Conservation (phyloP, 2,329 filamentous ascomycete species). For the Gliomastix tumulicola region DNA sequence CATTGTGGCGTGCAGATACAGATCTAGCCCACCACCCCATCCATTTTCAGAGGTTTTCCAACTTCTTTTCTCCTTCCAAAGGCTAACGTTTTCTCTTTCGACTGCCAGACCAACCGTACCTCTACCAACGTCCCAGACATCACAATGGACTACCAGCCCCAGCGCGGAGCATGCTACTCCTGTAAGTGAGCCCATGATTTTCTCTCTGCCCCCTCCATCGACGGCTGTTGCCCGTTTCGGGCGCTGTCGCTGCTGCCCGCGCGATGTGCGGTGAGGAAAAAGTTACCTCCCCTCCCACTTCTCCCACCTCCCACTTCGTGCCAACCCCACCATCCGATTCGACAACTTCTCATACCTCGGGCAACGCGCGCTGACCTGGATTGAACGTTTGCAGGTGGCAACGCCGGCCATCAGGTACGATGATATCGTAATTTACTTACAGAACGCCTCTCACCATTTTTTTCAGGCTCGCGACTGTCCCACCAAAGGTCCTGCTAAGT, state of each 20-base stretch:
- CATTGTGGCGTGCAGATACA: too few relatives aligned
- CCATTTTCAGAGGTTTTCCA: too few relatives aligned
- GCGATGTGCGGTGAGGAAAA: too few relatives aligned
- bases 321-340: not conserved
- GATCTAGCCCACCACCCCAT: too few relatives aligned
- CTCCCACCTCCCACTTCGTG: not conserved
- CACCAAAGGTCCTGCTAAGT: conserved; percentile 75
- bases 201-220: too few relatives aligned
- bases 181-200: conserved; percentile 28
- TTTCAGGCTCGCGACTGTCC: conserved; percentile 75
- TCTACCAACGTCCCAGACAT: too few relatives aligned
- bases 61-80: too few relatives aligned
- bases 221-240: too few relatives aligned
- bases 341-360: not conserved
- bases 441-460: conserved; percentile 2
- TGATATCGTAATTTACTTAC: not conserved
- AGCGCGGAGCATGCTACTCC: conserved; percentile 38
- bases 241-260: too few relatives aligned
- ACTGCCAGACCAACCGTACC: too few relatives aligned
- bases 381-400: conserved; percentile 13
- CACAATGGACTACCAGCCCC: conserved; percentile 3
- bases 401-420: conserved; percentile 62
- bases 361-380: not conserved
- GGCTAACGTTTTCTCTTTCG: too few relatives aligned
- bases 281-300: too few relatives aligned